phyloP scores from a whole-genome alignment of 2,329 filamentous ascomycete species.

The Grosmannia clavigera region DNA sequence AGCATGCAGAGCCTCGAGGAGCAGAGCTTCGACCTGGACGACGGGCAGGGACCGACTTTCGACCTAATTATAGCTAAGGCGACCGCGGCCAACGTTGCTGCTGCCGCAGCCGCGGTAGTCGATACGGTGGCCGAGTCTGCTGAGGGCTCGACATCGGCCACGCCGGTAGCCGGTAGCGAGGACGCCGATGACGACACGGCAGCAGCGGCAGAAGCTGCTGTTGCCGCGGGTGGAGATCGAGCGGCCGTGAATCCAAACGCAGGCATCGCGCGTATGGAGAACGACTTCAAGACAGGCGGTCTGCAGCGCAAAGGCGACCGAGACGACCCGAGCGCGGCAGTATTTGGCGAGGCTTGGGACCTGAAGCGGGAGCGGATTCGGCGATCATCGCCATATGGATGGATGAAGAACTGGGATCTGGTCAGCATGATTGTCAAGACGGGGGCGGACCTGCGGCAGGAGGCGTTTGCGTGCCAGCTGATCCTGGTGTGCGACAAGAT shows the following conservation, averaged over 20 bases:
- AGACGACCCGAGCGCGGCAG: conserved; percentile 74
- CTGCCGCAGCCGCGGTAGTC: background rate
- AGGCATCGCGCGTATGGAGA: conserved; percentile 75
- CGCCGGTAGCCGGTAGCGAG: background rate
- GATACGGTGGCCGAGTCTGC: background rate
- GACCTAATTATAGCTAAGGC: conserved; percentile 71
- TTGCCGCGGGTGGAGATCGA: conserved; percentile 27
- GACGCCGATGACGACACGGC: conserved; percentile 1
- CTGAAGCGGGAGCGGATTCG: conserved; percentile 74
- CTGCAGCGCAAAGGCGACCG: conserved; percentile 70
- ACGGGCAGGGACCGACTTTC: conserved; percentile 61
- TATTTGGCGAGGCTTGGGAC: conserved; percentile 79
- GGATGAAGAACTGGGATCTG: conserved; percentile 84
- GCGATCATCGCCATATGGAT: conserved; percentile 72
- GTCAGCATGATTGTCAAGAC: conserved; percentile 83
- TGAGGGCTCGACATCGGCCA: background rate
- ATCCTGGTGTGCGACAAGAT: conserved; percentile 73
- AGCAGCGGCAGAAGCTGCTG: conserved; percentile 18
- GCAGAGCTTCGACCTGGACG: conserved; percentile 68
- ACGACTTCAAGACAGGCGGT: conserved; percentile 76
- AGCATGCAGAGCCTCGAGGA: conserved; percentile 84
- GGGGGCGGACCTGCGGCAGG: conserved; percentile 68
- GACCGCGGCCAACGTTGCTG: conserved; percentile 35
- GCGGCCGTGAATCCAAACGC: conserved; percentile 53
- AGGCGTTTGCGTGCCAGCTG: conserved; percentile 77